Percentiles rank a stretch among this genome's conserved stretches.
Conservation (phyloP, 176 grass and related monocot species). For the Hordeum vulgare region MorexV3_pseudomolecules_assembly NC_058523.1:144093471-144093970, state of each 20-base stretch:
- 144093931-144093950: background rate
- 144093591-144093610: background rate
- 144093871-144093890: conserved; percentile 61
- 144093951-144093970: conserved; percentile 3
- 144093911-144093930: background rate
- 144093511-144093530: conserved; percentile 66
- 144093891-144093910: conserved; percentile 9
- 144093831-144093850: conserved; percentile 75
- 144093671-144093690: conserved; percentile 73
- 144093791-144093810: conserved; percentile 81
- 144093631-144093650: conserved; percentile 35
- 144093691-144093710: conserved; percentile 92
- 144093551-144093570: conserved; percentile 34
- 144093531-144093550: conserved; percentile 76
- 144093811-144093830: conserved; percentile 88
- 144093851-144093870: conserved; percentile 69
- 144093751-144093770: conserved; percentile 59
- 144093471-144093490: conserved; percentile 81
- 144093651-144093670: conserved; percentile 59
- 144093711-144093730: conserved; percentile 89
- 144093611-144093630: conserved; percentile 35
- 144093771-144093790: conserved; percentile 83
- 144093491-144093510: conserved; percentile 58
- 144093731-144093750: conserved; percentile 67
- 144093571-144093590: conserved; percentile 2